phyloP scores from a whole-genome alignment of 1,284 basidiomycete species.

The Mycena citricolor region DNA sequence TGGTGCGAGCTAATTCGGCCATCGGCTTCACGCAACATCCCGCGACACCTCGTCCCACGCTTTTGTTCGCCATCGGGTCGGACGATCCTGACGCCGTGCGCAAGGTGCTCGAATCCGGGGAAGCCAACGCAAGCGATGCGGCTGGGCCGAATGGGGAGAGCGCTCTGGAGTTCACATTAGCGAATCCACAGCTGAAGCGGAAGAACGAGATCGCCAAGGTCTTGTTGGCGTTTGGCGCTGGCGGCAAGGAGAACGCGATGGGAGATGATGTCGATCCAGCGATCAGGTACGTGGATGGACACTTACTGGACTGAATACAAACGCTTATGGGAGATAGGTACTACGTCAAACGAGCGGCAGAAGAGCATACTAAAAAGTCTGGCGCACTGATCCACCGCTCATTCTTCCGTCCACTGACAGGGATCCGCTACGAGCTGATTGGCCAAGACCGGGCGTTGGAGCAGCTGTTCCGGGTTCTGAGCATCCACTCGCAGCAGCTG shows the following conservation, averaged over 20 bases:
- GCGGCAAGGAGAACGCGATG: constrained; percentile 50
- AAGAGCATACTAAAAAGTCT: constrained; percentile 58
- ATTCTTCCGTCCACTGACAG: constrained; percentile 67
- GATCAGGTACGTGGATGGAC: constrained; percentile 57
- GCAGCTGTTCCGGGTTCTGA: constrained; percentile 71
- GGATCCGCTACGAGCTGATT: constrained; percentile 71
- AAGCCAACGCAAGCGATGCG: constrained; percentile 74
- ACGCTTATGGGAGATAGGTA: constrained; percentile 46
- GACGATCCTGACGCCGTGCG: constrained; percentile 71
- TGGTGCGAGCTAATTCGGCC: constrained; percentile 19
- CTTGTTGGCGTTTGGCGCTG: constrained; percentile 73
- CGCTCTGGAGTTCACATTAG: constrained; percentile 72
- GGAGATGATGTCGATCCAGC: constrained; percentile 66
- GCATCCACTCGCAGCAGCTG: constrained; percentile 63
- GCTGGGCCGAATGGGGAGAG: constrained; percentile 64
- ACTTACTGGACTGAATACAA: too few relatives aligned
- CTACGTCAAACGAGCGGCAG: constrained; percentile 66
- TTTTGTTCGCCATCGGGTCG: constrained; percentile 81
- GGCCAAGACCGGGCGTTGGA: constrained; percentile 77
- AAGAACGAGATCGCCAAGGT: constrained; percentile 76
- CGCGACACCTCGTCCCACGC: constrained; percentile 56
- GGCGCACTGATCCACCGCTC: constrained; percentile 72
- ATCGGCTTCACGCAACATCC: constrained; percentile 19
- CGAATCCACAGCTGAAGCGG: constrained; percentile 63
- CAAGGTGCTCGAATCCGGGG: constrained; percentile 65